These are phyloP conservation scores for Gaeumannomyces tritici DNA, from an alignment of 2,329 filamentous ascomycete species.

Conservation along the genomic window DNA sequence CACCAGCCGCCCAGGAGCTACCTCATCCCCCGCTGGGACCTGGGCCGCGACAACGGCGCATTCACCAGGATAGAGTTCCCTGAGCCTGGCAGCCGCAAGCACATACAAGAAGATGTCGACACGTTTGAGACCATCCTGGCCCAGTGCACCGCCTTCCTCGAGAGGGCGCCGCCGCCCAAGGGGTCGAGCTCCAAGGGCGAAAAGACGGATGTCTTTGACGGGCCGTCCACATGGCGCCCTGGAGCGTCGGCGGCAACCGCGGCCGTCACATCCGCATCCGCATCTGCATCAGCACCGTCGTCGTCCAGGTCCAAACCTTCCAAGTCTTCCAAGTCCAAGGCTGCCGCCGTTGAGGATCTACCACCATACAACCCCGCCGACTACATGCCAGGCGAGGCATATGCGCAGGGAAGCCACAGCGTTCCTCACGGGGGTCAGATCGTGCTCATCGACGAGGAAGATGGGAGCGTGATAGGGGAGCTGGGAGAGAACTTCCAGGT, in stretches of 20 bases:
- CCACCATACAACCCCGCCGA: slow-evolving; percentile 72
- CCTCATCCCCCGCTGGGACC: slow-evolving; percentile 88
- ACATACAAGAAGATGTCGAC: slow-evolving; percentile 83
- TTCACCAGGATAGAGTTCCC: slow-evolving; percentile 95
- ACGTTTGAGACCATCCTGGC: slow-evolving; percentile 93
- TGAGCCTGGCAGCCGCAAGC: slow-evolving; percentile 55
- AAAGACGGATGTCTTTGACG: not conserved
- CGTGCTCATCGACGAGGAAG: slow-evolving; percentile 89
- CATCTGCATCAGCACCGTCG: slow-evolving; percentile 11
- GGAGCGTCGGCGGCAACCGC: not conserved
- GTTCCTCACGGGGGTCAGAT: slow-evolving; percentile 57
- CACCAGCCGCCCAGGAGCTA: slow-evolving; percentile 90
- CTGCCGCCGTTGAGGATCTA: slow-evolving; percentile 27
- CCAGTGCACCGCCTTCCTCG: slow-evolving; percentile 90
- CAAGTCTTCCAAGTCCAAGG: slow-evolving; percentile 10
- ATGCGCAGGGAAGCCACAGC: slow-evolving; percentile 54
- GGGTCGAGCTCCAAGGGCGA: slow-evolving; percentile 16
- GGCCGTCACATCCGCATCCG: slow-evolving; percentile 13
- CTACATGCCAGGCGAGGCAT: slow-evolving; percentile 72
- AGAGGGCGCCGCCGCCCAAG: slow-evolving; percentile 61
- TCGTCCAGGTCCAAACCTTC: not conserved
- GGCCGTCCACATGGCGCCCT: not conserved
- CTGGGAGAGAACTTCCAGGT: slow-evolving; percentile 12
- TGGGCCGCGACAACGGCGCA: slow-evolving; percentile 77
- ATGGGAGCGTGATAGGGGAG: slow-evolving; percentile 91